phyloP scores from a whole-genome alignment of 1,284 basidiomycete species.

The Ganoderma meredithae region DNA sequence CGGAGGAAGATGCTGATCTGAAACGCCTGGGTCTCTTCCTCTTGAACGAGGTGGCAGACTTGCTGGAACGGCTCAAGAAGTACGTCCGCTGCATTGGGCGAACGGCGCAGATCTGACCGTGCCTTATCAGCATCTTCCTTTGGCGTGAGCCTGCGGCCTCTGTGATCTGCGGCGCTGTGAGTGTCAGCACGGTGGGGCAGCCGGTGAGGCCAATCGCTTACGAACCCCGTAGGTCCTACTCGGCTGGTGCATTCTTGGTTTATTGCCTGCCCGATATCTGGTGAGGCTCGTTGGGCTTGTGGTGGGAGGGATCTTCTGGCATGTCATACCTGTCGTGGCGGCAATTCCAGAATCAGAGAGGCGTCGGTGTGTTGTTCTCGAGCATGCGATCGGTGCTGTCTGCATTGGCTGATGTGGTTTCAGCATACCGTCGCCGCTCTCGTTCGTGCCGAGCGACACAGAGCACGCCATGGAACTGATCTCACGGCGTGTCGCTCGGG shows the following conservation, averaged over 20 bases:
- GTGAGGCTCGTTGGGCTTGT: constrained; percentile 54
- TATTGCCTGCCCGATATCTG: constrained; percentile 59
- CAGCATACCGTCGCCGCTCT: constrained; percentile 54
- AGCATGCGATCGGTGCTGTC: too few relatives aligned
- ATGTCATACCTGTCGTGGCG: constrained; percentile 62
- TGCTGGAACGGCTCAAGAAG: constrained; percentile 75
- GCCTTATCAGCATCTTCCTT: constrained; percentile 64
- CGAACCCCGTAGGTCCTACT: constrained; percentile 41
- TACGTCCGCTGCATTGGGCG: constrained; percentile 41
- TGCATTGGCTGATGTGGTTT: constrained; percentile 11
- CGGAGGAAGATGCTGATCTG: constrained; percentile 50
- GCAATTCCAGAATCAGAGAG: constrained; percentile 56
- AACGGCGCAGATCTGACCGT: constrained; percentile 4
- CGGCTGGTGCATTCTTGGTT: constrained; percentile 48
- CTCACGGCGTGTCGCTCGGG: constrained; percentile 61
- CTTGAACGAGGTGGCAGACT: constrained; percentile 59
- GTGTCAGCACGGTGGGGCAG: not conserved
- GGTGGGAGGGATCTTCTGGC: constrained; percentile 67
- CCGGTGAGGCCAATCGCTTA: not conserved
- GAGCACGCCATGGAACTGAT: constrained; percentile 76
- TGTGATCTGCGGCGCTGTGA: constrained; percentile 8
- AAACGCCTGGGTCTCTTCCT: constrained; percentile 51
- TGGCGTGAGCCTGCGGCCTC: constrained; percentile 66
- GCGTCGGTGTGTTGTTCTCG: constrained; percentile 47
- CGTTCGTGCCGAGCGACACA: constrained; percentile 66